Evolutionary conservation across 805 yeast genomes (phyloP).

Genomic region (Suhomyces pyralidae): DNA sequence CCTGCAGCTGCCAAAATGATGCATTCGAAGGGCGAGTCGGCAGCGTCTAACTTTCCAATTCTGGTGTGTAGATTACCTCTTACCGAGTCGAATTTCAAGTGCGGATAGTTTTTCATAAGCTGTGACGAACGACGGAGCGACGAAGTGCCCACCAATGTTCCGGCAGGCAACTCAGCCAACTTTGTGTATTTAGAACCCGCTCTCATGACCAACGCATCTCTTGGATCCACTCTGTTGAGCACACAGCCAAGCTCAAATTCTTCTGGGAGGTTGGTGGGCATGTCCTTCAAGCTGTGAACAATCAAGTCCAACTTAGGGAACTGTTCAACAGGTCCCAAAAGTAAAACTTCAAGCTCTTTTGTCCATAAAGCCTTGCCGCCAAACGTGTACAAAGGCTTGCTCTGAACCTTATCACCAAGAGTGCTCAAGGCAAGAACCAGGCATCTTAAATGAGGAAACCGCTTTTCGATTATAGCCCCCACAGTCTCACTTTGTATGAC

Average conservation of each 20-base stretch:
- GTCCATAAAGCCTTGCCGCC: conserved; percentile 98
- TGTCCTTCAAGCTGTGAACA: conserved; percentile 90
- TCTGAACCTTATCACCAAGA: conserved; percentile 84
- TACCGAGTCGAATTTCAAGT: conserved; percentile 73
- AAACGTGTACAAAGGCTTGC: conserved; percentile 84
- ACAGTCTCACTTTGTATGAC: conserved; percentile 81
- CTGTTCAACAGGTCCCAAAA: conserved; percentile 59
- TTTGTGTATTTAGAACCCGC: conserved; percentile 57
- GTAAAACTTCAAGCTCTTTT: conserved; percentile 80
- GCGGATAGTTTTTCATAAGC: conserved; percentile 72
- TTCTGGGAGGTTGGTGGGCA: conserved; percentile 87
- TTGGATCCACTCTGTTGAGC: conserved; percentile 83
- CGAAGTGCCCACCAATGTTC: conserved; percentile 89
- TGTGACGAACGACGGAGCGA: conserved; percentile 94
- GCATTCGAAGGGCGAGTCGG: conserved; percentile 61
- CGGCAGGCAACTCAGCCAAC: conserved; percentile 75
- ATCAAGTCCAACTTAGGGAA: conserved; percentile 77
- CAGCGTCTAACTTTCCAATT: conserved; percentile 72
- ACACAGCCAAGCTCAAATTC: conserved; percentile 89
- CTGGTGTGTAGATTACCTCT: conserved; percentile 83
- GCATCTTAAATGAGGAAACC: conserved; percentile 65
- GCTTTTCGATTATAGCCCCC: conserved; percentile 52
- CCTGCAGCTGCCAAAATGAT: conserved; percentile 93
- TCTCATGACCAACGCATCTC: conserved; percentile 86
- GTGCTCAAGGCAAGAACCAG: conserved; percentile 80